Conservation (phyloP, 2,329 filamentous ascomycete genomes). For the Xylariaceae sp. region DNA sequence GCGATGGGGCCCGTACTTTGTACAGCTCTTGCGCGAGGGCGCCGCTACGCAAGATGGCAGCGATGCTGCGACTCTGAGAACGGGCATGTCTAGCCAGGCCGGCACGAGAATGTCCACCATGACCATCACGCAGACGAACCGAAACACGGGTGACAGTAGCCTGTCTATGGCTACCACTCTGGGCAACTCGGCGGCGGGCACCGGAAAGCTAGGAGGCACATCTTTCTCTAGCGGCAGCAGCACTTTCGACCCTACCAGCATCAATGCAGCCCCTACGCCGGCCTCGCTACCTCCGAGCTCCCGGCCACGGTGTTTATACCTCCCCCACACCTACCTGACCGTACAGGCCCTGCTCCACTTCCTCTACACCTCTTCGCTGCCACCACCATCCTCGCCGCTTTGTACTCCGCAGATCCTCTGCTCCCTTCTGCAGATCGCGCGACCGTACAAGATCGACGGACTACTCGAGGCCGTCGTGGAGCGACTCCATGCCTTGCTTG, state of each 20-base stretch:
- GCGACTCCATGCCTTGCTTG: slow-evolving; percentile 80
- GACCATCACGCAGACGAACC: slow-evolving; percentile 72
- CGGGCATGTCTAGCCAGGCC: slow-evolving; percentile 53
- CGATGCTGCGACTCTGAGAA: slow-evolving; percentile 72
- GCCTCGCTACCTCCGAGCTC: slow-evolving; percentile 55
- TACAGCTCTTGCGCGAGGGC: slow-evolving; percentile 82
- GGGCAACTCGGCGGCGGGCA: slow-evolving; percentile 32
- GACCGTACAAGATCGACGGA: slow-evolving; percentile 90
- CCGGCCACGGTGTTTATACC: slow-evolving; percentile 80
- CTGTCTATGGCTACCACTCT: slow-evolving; percentile 43
- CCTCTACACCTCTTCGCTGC: slow-evolving; percentile 87
- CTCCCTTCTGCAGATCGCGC: slow-evolving; percentile 86
- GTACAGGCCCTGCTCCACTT: slow-evolving; percentile 88
- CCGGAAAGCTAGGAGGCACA: slow-evolving; percentile 41
- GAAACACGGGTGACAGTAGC: slow-evolving; percentile 45
- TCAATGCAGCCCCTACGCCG: slow-evolving; percentile 56
- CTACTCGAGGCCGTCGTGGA: slow-evolving; percentile 90
- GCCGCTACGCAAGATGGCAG: slow-evolving; percentile 66
- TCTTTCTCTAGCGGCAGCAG: slow-evolving; percentile 39
- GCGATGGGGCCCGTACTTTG: slow-evolving; percentile 94
- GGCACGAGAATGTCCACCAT: slow-evolving; percentile 73
- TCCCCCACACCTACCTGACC: slow-evolving; percentile 88
- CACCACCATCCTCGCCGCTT: slow-evolving; percentile 67
- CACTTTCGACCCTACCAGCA: slow-evolving; percentile 41
- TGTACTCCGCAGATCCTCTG: slow-evolving; percentile 95